These are phyloP conservation scores for Benincasa hispida DNA, from an alignment of 306 rosid genomes.

Conservation along the genomic window DNA sequence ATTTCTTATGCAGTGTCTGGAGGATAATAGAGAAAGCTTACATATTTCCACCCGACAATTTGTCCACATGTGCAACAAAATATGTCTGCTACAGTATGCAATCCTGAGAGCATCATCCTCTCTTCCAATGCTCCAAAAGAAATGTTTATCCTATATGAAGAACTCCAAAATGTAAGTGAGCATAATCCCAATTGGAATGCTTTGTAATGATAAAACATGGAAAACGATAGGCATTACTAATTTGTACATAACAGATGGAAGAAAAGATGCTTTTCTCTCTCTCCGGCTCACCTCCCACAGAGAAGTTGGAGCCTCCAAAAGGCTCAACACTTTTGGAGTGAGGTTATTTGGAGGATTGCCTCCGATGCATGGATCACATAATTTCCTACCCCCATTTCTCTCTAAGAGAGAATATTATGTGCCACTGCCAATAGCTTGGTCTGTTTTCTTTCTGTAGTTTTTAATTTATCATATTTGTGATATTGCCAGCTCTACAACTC, in stretches of 20 bases:
- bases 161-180: background rate
- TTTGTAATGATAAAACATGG: background rate
- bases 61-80: slow-evolving; percentile 92
- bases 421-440: background rate
- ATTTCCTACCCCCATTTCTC: background rate
- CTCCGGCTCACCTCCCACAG: background rate
- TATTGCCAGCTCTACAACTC: background rate
- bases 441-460: background rate
- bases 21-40: slow-evolving; percentile 18
- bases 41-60: slow-evolving; percentile 95
- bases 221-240: background rate
- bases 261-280: background rate
- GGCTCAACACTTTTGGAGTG: background rate
- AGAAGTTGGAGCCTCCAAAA: background rate
- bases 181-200: background rate
- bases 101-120: slow-evolving; percentile 72
- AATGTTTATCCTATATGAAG: slow-evolving; percentile 46
- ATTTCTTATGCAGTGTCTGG: background rate
- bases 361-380: background rate
- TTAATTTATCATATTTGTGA: background rate
- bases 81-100: slow-evolving; percentile 67
- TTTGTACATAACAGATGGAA: background rate
- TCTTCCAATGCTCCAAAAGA: slow-evolving; percentile 50
- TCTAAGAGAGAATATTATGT: background rate
- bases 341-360: background rate